Percentiles rank a stretch among this genome's conserved stretches.
These are phyloP conservation scores for Pterula multifida DNA, from an alignment of 1,284 basidiomycete species.

Conservation along the genomic window DNA sequence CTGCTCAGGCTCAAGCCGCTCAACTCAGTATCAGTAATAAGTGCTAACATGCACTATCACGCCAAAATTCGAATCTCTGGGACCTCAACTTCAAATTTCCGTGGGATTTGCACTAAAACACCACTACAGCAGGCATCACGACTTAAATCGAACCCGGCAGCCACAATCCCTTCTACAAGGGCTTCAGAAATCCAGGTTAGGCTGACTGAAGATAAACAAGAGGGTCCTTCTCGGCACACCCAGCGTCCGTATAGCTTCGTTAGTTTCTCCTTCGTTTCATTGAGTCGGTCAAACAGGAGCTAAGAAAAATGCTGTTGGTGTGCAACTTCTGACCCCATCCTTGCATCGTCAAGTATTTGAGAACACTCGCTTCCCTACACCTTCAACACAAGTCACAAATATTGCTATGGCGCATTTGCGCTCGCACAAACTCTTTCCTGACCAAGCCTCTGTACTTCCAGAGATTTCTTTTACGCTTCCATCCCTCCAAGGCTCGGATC, in stretches of 20 bases:
- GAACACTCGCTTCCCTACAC: slow-evolving; percentile 50
- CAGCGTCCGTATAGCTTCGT: neutral
- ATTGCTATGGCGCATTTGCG: slow-evolving; percentile 75
- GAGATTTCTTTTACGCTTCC: slow-evolving; percentile 79
- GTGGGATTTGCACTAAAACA: neutral
- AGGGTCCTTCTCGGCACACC: neutral
- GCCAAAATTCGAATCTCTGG: neutral
- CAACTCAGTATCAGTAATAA: no score
- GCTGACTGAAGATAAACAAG: neutral
- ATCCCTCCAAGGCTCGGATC: slow-evolving; percentile 67
- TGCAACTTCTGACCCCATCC: slow-evolving; percentile 78
- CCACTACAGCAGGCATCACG: neutral
- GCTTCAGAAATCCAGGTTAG: neutral
- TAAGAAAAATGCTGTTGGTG: slow-evolving; percentile 80
- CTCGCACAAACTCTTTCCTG: slow-evolving; percentile 70
- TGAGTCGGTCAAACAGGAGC: slow-evolving; percentile 21
- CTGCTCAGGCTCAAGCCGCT: no score
- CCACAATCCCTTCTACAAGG: neutral
- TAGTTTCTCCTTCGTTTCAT: neutral
- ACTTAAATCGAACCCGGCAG: neutral
- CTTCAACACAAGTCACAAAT: slow-evolving; percentile 51
- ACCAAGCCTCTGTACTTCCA: slow-evolving; percentile 70
- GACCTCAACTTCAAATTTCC: neutral
- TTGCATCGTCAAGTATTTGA: slow-evolving; percentile 83
- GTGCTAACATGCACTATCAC: neutral